These are phyloP conservation scores for Backusella parvicylindrica DNA, from an alignment of 192 early-diverging fungal species.

Conservation along the genomic window DNA sequence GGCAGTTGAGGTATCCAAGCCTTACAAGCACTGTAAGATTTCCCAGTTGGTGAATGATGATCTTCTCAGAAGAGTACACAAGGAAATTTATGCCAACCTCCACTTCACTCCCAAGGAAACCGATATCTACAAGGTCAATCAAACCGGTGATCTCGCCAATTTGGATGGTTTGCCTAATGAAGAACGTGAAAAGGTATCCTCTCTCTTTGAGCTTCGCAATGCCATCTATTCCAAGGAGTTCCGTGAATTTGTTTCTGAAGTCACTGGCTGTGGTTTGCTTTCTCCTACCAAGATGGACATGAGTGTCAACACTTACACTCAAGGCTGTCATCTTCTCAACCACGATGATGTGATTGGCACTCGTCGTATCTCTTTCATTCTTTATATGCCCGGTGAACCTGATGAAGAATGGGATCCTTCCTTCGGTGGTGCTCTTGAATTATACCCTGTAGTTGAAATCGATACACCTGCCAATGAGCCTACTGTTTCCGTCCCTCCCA, in stretches of 20 bases:
- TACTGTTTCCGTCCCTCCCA: conserved; percentile 49
- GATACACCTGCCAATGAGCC: conserved; percentile 61
- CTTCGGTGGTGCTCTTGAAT: conserved; percentile 72
- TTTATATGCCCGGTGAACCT: conserved; percentile 66
- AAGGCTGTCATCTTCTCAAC: conserved; percentile 69
- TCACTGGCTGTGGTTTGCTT: conserved; percentile 68
- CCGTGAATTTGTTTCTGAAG: conserved; percentile 57
- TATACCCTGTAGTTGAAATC: conserved; percentile 62
- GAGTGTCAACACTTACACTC: conserved; percentile 67
- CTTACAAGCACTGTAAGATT: conserved; percentile 64
- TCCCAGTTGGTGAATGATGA: conserved; percentile 54
- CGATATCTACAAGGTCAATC: conserved; percentile 77
- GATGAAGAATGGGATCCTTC: conserved; percentile 50
- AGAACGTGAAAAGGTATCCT: conserved; percentile 51
- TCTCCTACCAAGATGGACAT: conserved; percentile 69
- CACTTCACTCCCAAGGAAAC: conserved; percentile 81
- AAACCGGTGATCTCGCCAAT: conserved; percentile 80
- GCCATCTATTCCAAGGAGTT: conserved; percentile 74
- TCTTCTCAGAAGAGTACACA: conserved; percentile 56
- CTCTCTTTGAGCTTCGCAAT: conserved; percentile 62
- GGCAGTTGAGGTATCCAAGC: conserved; percentile 35
- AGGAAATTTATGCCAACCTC: conserved; percentile 56
- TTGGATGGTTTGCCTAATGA: conserved; percentile 62
- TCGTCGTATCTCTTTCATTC: conserved; percentile 69
- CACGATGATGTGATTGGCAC: conserved; percentile 85